Percentiles rank a stretch among this genome's conserved stretches.
phyloP scores from a whole-genome alignment of 345 rosid genomes.

The Salix dunnii region DNA sequence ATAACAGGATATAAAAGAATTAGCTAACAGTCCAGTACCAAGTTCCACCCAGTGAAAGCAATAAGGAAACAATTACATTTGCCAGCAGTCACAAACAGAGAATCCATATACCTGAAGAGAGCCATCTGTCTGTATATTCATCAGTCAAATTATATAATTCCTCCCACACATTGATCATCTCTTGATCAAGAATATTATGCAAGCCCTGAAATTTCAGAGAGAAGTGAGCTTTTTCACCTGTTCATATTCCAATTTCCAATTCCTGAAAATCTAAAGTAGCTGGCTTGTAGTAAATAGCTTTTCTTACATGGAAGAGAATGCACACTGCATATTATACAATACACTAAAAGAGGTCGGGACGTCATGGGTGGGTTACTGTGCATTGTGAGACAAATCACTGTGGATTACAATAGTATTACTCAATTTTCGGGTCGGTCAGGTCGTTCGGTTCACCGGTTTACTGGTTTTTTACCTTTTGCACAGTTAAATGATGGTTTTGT shows the following conservation, averaged over 20 bases:
- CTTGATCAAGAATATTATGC: slow-evolving; percentile 40
- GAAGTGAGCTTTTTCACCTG: slow-evolving; percentile 9
- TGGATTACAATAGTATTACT: too few relatives aligned
- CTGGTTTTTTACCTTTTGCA: too few relatives aligned
- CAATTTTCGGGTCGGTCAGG: too few relatives aligned
- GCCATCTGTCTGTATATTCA: slow-evolving; percentile 75
- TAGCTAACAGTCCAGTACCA: neutral
- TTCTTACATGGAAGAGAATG: slow-evolving; percentile 1
- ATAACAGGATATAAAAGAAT: neutral
- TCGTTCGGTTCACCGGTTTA: too few relatives aligned
- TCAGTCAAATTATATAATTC: slow-evolving; percentile 72
- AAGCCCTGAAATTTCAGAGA: slow-evolving; percentile 59
- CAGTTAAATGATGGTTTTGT: too few relatives aligned
- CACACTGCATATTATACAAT: neutral
- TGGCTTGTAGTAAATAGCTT: neutral
- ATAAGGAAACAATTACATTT: slow-evolving; percentile 3
- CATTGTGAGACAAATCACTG: too few relatives aligned
- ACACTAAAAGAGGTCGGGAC: too few relatives aligned
- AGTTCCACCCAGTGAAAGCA: neutral
- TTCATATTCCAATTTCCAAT: neutral
- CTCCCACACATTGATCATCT: slow-evolving; percentile 43
- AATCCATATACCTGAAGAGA: slow-evolving; percentile 59
- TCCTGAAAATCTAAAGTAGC: neutral
- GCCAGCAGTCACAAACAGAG: neutral
- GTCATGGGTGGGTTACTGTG: too few relatives aligned